Evolutionary conservation across 345 rosid genomes (phyloP).

Genomic region (Pelargonium nanum): DNA sequence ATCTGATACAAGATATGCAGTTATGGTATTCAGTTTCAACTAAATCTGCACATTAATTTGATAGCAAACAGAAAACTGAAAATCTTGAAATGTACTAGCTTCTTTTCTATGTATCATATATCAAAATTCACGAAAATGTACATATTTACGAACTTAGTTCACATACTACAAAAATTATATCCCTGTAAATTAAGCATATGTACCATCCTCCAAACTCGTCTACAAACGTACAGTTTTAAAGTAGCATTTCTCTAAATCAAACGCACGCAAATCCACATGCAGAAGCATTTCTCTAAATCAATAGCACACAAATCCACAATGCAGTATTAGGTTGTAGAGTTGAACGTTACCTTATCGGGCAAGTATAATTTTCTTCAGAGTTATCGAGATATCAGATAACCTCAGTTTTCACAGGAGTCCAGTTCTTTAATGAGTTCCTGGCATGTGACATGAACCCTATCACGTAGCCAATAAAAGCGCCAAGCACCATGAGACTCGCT

Average conservation of each 20-base stretch:
- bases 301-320: too few relatives aligned
- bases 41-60: background rate
- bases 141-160: background rate
- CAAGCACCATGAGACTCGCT: slow-evolving; percentile 61
- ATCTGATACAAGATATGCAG: background rate
- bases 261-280: too few relatives aligned
- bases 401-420: slow-evolving; percentile 56
- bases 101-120: background rate
- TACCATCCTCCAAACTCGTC: too few relatives aligned
- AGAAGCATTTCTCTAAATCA: too few relatives aligned
- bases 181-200: too few relatives aligned
- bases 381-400: slow-evolving; percentile 31
- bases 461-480: slow-evolving; percentile 52
- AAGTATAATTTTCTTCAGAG: background rate
- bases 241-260: too few relatives aligned
- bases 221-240: too few relatives aligned
- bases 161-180: too few relatives aligned
- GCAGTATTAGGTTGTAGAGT: too few relatives aligned
- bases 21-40: background rate
- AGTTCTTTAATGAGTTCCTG: slow-evolving; percentile 37
- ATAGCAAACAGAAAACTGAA: background rate
- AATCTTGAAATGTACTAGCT: background rate
- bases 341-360: background rate
- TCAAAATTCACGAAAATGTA: background rate
- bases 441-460: slow-evolving; percentile 49